phyloP scores from a whole-genome alignment of 1,139 yeast species.

The Taphrina deformans region DNA sequence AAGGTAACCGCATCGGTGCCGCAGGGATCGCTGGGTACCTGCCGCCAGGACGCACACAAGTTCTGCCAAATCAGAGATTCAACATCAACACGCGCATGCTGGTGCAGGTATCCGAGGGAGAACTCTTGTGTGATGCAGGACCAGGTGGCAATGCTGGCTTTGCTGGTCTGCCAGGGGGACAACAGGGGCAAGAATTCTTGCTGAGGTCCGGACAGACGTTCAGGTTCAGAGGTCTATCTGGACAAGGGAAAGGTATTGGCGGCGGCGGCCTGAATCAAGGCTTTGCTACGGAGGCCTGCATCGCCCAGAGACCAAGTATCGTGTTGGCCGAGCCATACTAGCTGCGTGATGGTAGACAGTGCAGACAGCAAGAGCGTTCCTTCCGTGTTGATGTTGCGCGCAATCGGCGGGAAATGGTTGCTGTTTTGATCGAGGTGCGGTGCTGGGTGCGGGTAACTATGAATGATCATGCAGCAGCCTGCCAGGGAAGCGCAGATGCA shows the following conservation, averaged over 20 bases:
- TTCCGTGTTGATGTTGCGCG: too few relatives aligned
- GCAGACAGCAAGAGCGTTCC: too few relatives aligned
- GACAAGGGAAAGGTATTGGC: background rate
- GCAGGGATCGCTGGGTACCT: slow-evolving; percentile 53
- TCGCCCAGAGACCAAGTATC: slow-evolving; percentile 1
- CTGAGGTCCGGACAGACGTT: background rate
- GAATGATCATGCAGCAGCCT: slow-evolving; percentile 5
- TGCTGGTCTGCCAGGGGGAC: background rate
- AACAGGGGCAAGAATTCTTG: background rate
- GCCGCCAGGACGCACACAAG: slow-evolving; percentile 1
- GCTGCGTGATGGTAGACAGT: too few relatives aligned
- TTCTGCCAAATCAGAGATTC: slow-evolving; percentile 10
- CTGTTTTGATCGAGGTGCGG: background rate
- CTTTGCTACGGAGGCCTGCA: background rate
- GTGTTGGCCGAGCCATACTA: slow-evolving; percentile 1
- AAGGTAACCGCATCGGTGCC: background rate
- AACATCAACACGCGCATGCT: background rate
- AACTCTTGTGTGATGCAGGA: background rate
- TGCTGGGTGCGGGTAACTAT: slow-evolving; percentile 14
- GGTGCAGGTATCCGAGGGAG: slow-evolving; percentile 8
- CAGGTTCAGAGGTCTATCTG: background rate
- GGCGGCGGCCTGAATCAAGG: background rate
- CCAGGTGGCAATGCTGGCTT: background rate
- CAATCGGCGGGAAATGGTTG: too few relatives aligned
- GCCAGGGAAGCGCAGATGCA: background rate